Conservation (phyloP, 805 yeast genomes). For the Kodamaea kaohsiungensis region DNA sequence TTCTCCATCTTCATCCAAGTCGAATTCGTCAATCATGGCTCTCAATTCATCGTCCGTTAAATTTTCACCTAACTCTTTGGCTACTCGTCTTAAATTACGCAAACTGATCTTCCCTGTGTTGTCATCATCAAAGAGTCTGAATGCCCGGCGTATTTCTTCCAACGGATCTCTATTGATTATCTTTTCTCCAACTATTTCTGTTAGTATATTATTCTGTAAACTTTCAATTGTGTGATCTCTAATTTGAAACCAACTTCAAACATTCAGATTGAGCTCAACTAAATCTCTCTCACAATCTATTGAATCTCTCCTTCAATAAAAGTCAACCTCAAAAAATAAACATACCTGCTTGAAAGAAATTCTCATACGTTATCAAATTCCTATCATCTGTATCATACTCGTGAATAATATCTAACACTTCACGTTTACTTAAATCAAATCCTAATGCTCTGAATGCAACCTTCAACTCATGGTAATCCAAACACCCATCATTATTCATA, state of each 20-base stretch:
- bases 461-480: conserved; percentile 91
- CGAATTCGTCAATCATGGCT: conserved; percentile 98
- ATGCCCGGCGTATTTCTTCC: conserved; percentile 90
- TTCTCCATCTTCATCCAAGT: conserved; percentile 93
- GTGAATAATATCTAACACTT: conserved; percentile 72
- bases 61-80: conserved; percentile 90
- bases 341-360: conserved; percentile 73
- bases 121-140: conserved; percentile 85
- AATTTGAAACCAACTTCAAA: no score
- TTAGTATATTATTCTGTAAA: conserved; percentile 21
- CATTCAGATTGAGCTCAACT: no score
- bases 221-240: background rate
- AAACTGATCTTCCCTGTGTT: conserved; percentile 80
- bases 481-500: conserved; percentile 84
- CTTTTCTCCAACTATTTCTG: conserved; percentile 63
- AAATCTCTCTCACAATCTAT: no score
- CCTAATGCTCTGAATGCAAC: conserved; percentile 95
- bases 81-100: conserved; percentile 81
- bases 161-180: conserved; percentile 88
- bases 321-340: no score
- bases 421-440: conserved; percentile 76
- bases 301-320: no score
- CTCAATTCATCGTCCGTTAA: conserved; percentile 87
- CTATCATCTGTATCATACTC: conserved; percentile 80
- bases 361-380: conserved; percentile 73